A percentile compares a stretch with the other conserved stretches of the same genome.
Conservation (phyloP, 495 filamentous ascomycete species). For the Penicillium subrubescens region DNA sequence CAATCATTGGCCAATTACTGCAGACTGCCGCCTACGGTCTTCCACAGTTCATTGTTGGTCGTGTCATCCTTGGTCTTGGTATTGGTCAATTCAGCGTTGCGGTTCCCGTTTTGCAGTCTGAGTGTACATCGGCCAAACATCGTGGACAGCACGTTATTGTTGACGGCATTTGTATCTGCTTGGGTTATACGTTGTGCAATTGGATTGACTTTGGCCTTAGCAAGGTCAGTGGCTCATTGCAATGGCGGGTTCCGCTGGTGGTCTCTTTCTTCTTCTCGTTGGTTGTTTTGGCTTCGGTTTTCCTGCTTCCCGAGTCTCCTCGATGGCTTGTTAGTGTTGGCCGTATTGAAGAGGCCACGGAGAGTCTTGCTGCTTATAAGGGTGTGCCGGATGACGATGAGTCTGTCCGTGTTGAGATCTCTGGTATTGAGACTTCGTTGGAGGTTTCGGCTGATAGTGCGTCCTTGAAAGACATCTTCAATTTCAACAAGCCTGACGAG, state of each 20-base stretch:
- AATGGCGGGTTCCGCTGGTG: conserved; percentile 51
- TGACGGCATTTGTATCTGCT: conserved; percentile 55
- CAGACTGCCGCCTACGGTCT: conserved; percentile 50
- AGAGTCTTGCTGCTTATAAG: conserved; percentile 36
- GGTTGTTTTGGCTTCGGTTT: conserved; percentile 57
- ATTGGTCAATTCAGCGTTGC: conserved; percentile 47
- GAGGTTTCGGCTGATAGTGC: conserved; percentile 19
- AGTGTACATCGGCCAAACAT: conserved; percentile 41
- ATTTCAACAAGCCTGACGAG: conserved; percentile 15
- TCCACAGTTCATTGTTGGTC: conserved; percentile 40
- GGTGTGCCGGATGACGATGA: conserved; percentile 30
- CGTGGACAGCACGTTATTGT: conserved; percentile 47
- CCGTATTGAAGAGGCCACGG: conserved; percentile 53
- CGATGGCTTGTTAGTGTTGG: conserved; percentile 59
- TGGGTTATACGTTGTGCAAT: conserved; percentile 63
- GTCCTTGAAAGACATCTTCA: conserved; percentile 1
- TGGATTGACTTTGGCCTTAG: conserved; percentile 64
- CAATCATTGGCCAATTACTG: conserved; percentile 53
- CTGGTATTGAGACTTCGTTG: conserved; percentile 41
- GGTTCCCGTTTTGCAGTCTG: conserved; percentile 54
- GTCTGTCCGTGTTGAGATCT: conserved; percentile 37
- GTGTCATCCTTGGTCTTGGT: conserved; percentile 48
- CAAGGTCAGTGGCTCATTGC: conserved; percentile 29
- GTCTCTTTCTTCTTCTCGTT: conserved; percentile 63
- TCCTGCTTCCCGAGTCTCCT: conserved; percentile 65